Conservation (phyloP, 2,329 filamentous ascomycete species). For the Xylariaceae sp. region DNA sequence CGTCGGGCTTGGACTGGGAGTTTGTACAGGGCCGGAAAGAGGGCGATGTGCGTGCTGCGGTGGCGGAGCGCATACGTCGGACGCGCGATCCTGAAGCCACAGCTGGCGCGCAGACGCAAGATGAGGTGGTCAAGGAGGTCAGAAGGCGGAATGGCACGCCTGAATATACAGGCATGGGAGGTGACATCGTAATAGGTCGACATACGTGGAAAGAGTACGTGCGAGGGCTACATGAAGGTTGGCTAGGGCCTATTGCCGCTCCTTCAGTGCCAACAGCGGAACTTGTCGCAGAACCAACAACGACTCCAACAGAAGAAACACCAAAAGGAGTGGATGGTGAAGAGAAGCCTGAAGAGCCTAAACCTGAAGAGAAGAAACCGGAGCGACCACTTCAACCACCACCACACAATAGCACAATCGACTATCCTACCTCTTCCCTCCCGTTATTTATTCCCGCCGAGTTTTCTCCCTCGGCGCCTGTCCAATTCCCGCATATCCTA, state of each 20-base stretch:
- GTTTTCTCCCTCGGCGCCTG: conserved; percentile 73
- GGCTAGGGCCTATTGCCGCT: conserved; percentile 82
- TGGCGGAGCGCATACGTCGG: conserved; percentile 85
- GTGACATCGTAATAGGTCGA: conserved; percentile 87
- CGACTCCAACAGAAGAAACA: conserved; percentile 7
- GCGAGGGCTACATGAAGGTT: conserved; percentile 91
- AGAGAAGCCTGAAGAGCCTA: no score
- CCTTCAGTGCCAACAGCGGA: conserved; percentile 50
- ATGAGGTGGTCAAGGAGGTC: conserved; percentile 66
- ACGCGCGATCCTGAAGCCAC: conserved; percentile 62
- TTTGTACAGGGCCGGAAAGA: conserved; percentile 90
- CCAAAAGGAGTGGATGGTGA: conserved; percentile 20
- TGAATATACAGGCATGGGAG: conserved; percentile 75
- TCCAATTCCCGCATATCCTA: conserved; percentile 87
- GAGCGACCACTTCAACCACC: conserved; percentile 67
- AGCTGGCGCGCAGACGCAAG: conserved; percentile 53
- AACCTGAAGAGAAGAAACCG: conserved; percentile 48
- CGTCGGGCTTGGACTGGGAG: conserved; percentile 92
- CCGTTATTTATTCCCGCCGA: conserved; percentile 70
- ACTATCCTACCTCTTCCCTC: conserved; percentile 71
- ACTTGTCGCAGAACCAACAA: conserved; percentile 24
- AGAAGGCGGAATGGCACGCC: conserved; percentile 70
- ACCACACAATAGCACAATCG: conserved; percentile 74
- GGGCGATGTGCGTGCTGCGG: conserved; percentile 86
- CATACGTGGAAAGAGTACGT: conserved; percentile 99